Evolutionary conservation across 1,284 basidiomycete species (phyloP).

Genomic region (Apiotrichum sp.): DNA sequence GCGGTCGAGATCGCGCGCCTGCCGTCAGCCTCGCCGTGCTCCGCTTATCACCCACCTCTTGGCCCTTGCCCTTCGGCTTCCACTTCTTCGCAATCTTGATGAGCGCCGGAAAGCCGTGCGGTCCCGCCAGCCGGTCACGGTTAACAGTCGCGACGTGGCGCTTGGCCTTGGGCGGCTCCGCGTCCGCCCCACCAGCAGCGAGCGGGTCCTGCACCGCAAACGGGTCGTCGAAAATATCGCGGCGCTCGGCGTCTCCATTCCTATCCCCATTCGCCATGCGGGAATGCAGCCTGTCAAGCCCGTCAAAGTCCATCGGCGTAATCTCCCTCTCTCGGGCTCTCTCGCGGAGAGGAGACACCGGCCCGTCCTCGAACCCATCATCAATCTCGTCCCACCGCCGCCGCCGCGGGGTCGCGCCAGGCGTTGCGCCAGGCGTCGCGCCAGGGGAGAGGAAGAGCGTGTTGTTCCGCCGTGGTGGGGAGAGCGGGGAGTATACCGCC

Average conservation of each 20-base stretch:
- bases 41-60: slow-evolving; percentile 60
- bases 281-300: not conserved
- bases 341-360: no score
- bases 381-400: not conserved
- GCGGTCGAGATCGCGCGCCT: slow-evolving; percentile 70
- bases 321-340: not conserved
- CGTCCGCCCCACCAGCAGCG: slow-evolving; percentile 3
- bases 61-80: slow-evolving; percentile 74
- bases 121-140: slow-evolving; percentile 62
- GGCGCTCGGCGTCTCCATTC: not conserved
- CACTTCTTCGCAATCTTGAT: slow-evolving; percentile 67
- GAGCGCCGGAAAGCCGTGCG: slow-evolving; percentile 69
- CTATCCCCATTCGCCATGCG: not conserved
- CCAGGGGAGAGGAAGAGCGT: slow-evolving; percentile 34
- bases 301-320: not conserved
- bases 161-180: slow-evolving; percentile 47
- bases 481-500: not conserved
- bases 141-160: slow-evolving; percentile 61
- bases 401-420: not conserved
- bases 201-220: slow-evolving; percentile 10
- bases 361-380: not conserved
- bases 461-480: slow-evolving; percentile 1
- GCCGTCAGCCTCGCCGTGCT: not conserved
- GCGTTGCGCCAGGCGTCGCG: not conserved
- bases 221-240: slow-evolving; percentile 5